Evolutionary conservation across 2,329 filamentous ascomycete genomes (phyloP).

Genomic region (Clonostachys chloroleuca): DNA sequence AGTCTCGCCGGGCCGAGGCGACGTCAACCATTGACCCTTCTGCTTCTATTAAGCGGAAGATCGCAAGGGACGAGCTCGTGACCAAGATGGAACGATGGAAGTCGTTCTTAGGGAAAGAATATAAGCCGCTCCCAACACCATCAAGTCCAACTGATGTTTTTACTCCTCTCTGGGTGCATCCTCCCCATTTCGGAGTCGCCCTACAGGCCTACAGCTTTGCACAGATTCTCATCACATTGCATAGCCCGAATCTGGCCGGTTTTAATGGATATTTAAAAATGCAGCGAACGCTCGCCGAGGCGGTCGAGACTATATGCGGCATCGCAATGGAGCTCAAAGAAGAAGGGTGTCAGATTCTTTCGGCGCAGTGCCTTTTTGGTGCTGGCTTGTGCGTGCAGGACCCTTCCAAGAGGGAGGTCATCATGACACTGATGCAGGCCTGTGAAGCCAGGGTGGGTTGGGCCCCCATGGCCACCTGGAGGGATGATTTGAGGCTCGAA

Average conservation of each 20-base stretch:
- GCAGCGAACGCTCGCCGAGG: slow-evolving; percentile 12
- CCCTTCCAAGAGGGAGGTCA: slow-evolving; percentile 21
- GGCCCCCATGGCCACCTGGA: slow-evolving; percentile 25
- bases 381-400: slow-evolving; percentile 35
- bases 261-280: slow-evolving; percentile 36
- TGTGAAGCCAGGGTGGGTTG: slow-evolving; percentile 29
- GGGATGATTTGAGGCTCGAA: slow-evolving; percentile 20
- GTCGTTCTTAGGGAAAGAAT: slow-evolving; percentile 25
- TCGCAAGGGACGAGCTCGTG: slow-evolving; percentile 1
- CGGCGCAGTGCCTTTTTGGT: slow-evolving; percentile 35
- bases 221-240: slow-evolving; percentile 36
- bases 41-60: slow-evolving; percentile 9
- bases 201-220: slow-evolving; percentile 48
- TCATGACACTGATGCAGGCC: slow-evolving; percentile 26
- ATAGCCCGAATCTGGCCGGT: slow-evolving; percentile 11
- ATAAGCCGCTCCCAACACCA: slow-evolving; percentile 28
- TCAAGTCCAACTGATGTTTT: slow-evolving; percentile 22
- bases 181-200: slow-evolving; percentile 39
- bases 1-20: slow-evolving; percentile 16
- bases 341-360: slow-evolving; percentile 32
- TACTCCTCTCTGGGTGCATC: slow-evolving; percentile 42
- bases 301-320: slow-evolving; percentile 32
- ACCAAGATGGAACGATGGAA: slow-evolving; percentile 22
- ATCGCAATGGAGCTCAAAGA: slow-evolving; percentile 39
- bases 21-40: slow-evolving; percentile 1